phyloP scores from a whole-genome alignment of 352 stramenopile genomes.

The Pythium periplocum region DNA sequence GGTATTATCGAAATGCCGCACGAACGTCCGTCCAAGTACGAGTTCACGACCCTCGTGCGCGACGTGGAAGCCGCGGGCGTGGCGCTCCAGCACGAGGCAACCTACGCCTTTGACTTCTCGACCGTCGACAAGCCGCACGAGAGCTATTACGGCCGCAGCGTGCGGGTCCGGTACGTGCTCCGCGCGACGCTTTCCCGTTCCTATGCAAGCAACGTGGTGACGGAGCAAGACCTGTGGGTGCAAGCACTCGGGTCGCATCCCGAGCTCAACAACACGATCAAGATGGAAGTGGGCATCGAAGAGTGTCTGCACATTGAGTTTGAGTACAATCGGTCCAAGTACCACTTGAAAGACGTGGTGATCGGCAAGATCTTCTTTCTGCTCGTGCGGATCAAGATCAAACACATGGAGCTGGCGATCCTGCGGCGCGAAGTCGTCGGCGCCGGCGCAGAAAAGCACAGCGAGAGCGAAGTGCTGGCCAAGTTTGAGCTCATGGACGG shows the following conservation, averaged over 20 bases:
- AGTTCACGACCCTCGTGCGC: constrained; percentile 91
- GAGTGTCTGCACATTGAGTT: constrained; percentile 99
- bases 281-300: constrained; percentile 99
- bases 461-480: constrained; percentile 95
- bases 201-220: constrained; percentile 87
- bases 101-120: constrained; percentile 92
- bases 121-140: constrained; percentile 95
- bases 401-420: constrained; percentile 98
- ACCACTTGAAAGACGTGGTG: constrained; percentile 96
- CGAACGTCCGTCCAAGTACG: constrained; percentile 75
- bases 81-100: constrained; percentile 37
- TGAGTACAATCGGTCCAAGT: constrained; percentile 96
- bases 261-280: constrained; percentile 90
- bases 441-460: constrained; percentile 69
- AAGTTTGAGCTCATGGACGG: constrained; percentile 99
- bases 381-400: constrained; percentile 98
- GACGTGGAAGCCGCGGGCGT: constrained; percentile 87
- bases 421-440: constrained; percentile 93
- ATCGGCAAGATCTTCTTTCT: constrained; percentile 98
- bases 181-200: constrained; percentile 89
- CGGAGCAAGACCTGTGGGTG: constrained; percentile 94
- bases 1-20: constrained; percentile 90
- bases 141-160: constrained; percentile 95
- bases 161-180: constrained; percentile 95
- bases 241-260: constrained; percentile 65